Evolutionary conservation across 2,329 filamentous ascomycete species (phyloP).

Genomic region (Monilinia aucupariae): DNA sequence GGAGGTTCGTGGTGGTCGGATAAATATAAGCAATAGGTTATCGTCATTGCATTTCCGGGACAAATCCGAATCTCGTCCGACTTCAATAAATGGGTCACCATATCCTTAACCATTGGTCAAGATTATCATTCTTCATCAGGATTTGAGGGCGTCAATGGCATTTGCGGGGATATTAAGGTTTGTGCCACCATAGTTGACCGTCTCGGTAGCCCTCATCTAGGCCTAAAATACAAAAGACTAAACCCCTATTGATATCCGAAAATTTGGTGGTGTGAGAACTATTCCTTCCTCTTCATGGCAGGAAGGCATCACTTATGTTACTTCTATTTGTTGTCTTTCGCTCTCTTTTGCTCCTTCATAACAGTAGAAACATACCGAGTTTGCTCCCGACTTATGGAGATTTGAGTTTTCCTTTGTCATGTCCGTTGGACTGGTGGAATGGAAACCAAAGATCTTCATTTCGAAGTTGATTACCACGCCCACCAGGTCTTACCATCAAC

Average conservation of each 20-base stretch:
- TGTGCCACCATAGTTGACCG: background rate
- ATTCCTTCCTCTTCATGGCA: background rate
- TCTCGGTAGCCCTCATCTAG: too few relatives aligned
- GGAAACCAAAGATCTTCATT: conserved; percentile 1
- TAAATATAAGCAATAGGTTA: background rate
- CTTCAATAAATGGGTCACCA: background rate
- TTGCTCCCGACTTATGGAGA: conserved; percentile 1
- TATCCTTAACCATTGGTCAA: background rate
- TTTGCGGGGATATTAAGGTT: conserved; percentile 8
- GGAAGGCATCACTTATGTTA: background rate
- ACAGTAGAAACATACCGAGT: conserved; percentile 4
- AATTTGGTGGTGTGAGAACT: too few relatives aligned
- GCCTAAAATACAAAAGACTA: too few relatives aligned
- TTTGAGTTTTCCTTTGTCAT: conserved; percentile 9
- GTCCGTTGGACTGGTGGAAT: background rate
- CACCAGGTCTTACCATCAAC: background rate
- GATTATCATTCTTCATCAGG: too few relatives aligned
- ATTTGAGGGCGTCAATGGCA: background rate
- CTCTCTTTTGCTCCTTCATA: background rate
- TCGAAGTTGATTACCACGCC: too few relatives aligned
- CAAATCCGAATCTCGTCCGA: conserved; percentile 9
- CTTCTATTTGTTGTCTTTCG: too few relatives aligned
- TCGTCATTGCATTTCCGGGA: conserved; percentile 5
- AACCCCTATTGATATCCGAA: too few relatives aligned
- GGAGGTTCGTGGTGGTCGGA: background rate